Percentiles rank a stretch among this genome's conserved stretches.
phyloP scores from a whole-genome alignment of 2,329 filamentous ascomycete species.

The Claviceps monticola region DNA sequence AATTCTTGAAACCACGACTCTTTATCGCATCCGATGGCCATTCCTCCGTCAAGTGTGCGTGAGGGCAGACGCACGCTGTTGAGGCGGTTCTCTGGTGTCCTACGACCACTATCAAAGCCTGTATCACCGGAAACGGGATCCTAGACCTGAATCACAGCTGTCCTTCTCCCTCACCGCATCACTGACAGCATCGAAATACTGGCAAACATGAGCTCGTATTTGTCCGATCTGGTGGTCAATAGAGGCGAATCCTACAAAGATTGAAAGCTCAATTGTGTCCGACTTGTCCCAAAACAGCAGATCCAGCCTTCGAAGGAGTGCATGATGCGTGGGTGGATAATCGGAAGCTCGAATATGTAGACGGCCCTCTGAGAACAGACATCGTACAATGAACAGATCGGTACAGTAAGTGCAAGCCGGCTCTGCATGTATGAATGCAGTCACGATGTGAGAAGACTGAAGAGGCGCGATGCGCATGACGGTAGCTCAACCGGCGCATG shows the following conservation, averaged over 20 bases:
- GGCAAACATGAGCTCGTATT: not conserved
- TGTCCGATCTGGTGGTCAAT: not conserved
- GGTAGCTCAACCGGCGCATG: conserved; percentile 1
- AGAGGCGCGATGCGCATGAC: not conserved
- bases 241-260: not conserved
- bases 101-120: not conserved
- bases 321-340: not conserved
- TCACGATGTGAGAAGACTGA: not conserved
- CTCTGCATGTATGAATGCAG: not conserved
- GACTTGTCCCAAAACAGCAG: not conserved
- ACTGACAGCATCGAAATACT: not conserved
- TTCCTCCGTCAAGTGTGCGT: not conserved
- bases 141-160: not conserved
- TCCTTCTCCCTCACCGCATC: not conserved
- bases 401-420: not conserved
- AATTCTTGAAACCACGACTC: not conserved
- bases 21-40: not conserved
- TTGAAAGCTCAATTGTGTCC: not conserved
- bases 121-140: not conserved
- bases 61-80: not conserved
- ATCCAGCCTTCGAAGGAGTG: not conserved
- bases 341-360: not conserved
- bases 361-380: not conserved
- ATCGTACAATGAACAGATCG: not conserved
- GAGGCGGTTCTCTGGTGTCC: not conserved